Evolutionary conservation across 1,139 yeast genomes (phyloP).

Genomic region (Suhomyces wounanorum): DNA sequence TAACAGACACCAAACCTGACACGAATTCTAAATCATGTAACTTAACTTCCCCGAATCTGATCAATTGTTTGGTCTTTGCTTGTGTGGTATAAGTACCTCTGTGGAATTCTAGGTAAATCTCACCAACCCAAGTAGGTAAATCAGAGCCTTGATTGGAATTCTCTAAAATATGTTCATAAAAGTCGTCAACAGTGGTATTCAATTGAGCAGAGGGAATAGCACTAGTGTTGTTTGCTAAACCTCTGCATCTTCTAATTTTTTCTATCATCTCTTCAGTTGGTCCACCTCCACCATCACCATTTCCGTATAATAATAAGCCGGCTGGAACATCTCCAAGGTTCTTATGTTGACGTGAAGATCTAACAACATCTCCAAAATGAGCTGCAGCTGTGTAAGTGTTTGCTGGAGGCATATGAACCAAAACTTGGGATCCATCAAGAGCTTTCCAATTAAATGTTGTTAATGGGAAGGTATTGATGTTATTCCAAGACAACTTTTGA

Average conservation of each 20-base stretch:
- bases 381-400: constrained; percentile 94
- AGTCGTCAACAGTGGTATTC: constrained; percentile 77
- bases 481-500: constrained; percentile 95
- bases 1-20: constrained; percentile 73
- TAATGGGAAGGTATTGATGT: constrained; percentile 85
- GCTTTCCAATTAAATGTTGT: constrained; percentile 95
- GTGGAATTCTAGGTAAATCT: constrained; percentile 90
- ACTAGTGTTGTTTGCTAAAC: constrained; percentile 80
- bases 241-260: constrained; percentile 87
- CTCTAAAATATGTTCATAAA: constrained; percentile 65
- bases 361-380: constrained; percentile 84
- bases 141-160: constrained; percentile 64
- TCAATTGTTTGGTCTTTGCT: constrained; percentile 77
- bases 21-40: constrained; percentile 84
- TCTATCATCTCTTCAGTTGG: constrained; percentile 93
- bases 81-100: constrained; percentile 97
- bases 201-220: constrained; percentile 76
- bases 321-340: constrained; percentile 78
- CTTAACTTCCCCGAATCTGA: constrained; percentile 75
- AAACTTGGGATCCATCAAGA: constrained; percentile 86
- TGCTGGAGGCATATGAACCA: constrained; percentile 97
- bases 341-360: constrained; percentile 80
- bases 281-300: constrained; percentile 99
- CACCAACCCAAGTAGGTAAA: constrained; percentile 90
- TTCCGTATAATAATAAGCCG: constrained; percentile 81